Evolutionary conservation across 2,329 filamentous ascomycete species (phyloP), one percentile per base, ranked within the genome.

Genomic region (Hypocrella siamensis): DNA sequence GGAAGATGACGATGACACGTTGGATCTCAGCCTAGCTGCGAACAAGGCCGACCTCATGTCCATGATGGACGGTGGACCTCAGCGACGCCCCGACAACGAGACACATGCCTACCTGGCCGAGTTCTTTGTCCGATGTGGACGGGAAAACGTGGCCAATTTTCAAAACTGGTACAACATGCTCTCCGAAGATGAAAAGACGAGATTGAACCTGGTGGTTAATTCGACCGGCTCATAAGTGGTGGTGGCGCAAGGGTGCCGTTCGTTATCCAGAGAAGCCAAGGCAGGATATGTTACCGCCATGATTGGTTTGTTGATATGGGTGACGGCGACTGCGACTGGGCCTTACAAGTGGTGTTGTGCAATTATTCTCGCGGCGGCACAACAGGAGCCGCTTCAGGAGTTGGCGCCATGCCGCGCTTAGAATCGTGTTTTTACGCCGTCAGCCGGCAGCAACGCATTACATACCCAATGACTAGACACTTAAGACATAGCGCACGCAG

Each of bases 51-150:
- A 93, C 37, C 67, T 94, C 28, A 92, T 93, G 82, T 71, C 75
- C 2, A 84, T 71, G 46, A 69, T 73, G 17, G 76, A 76, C 28
- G 65, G 66, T 12, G 64, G 65, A 33, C 63, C 48, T 28, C 58
- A 59, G 43, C 72, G 85, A 32, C 72, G 79, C 46, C 71, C 77
- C 21, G 88, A 96, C 49, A 84, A 94, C 48, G 85, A 93, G 63
- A 93, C 86, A 6, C 83, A 93, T 51, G 71, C 69, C 4, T 93
- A 84, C 52, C 61, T 96, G 29, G 67, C 74, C 1, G 74, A 86
- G 11, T 94, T 93, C 58, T 94, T 94, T 58, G 52, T 76, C 30
- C 48, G 53, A 10, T 67, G 66, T 8, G 67, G 63, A 9, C 60
- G 56, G n/a, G 68, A 73, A 36, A 67, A 74, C 41, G 54, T 65